Evolutionary conservation across 2,329 filamentous ascomycete genomes (phyloP), one percentile per base, ranked within the genome.

Genomic region (Lecanosticta acicola): DNA sequence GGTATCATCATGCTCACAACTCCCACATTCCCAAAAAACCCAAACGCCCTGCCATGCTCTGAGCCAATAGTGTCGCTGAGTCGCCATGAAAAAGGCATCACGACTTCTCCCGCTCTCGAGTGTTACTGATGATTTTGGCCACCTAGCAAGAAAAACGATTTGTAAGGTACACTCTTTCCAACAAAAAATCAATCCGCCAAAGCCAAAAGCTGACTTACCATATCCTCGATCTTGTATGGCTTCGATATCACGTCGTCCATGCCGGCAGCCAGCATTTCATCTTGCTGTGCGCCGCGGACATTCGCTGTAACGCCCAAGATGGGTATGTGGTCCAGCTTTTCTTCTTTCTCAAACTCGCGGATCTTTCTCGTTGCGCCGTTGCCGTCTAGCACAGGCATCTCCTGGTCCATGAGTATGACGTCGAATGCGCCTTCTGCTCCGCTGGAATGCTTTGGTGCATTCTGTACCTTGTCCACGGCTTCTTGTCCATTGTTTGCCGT

Each of bases 291-390:
- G 8, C 54, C 54, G 4, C 64, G 39, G n/a, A 61, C 62, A 36
- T 66, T 66, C 11, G 63, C 64, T 3, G 61, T 64, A 4, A 66
- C 61, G 4, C 62, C 64, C 2, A 66, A 41, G 9, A 66, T 63
- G 0, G 60, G 61, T 1, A 62, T 43, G 2, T 49, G 51, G 16
- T 57, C 47, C 9, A 57, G 34, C 18, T 45, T 44, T 17, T 55
- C 50, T 1, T 55, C 39, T 2, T 49, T 37, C 40, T 63, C 59
- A n/a, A 61, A 19, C 8, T 51, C 39, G 0, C 63, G 54, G 9
- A 66, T 62, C 16, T 54, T 50, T 24, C 41, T 41, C 2, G 61
- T 54, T 4, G 62, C 62, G 0, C 55, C 45, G 20, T 60, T 60
- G 32, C 63, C 63, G 24, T 65, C 60, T 50, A 65, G 57, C 7